Base-by-base conservation (phyloP, 2,329 filamentous ascomycete genomes). In the Trichoderma sp. region DNA sequence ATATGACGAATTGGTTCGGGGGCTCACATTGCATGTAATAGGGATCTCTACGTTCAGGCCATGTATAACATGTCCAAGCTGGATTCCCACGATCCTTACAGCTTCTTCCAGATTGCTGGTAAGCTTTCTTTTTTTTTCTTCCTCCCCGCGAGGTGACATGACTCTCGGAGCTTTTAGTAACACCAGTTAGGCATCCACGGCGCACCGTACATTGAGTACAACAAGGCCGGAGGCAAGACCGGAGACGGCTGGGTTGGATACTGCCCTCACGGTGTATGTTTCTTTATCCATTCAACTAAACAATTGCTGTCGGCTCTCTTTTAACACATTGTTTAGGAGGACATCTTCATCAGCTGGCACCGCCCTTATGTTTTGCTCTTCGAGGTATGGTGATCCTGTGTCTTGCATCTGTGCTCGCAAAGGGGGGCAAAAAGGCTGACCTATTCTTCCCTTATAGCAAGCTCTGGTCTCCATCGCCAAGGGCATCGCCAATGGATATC, bases 271-370 rank as follows among this genome's bases (percentile, higher is more conserved):
- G 80, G 81, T 72, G 86, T 87, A 80, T 47, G 66, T 69, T 21
- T n/a, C 24, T 43, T 28, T 6, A 24, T 9, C 32, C n/a, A 14
- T 34, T 21, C 4, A 21, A 51, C n/a, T 14, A 51, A 8, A 24
- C 43, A 62, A 18, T 21, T 34, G 14, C 43, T 8, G 11, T 21
- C 36, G 8, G 14, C 9, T 47, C 18, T 12, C 43, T 51, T 53
- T 21, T 72, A n/a, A 63, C 63, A 26, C 28, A 14, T 47, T 64
- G 71, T 26, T 18, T 53, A 86, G 86, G 84, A 87, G 76, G 79
- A 82, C n/a, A 76, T 85, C 28, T 87, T 89, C 73, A 76, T 84
- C 7, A 78, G 84, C 21, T 90, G 87, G 88, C 88, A 90, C 77
- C 85, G 87, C 6, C 84, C 87, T 4, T 89, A 86, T 72, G 76